Evolutionary conservation across 495 filamentous ascomycete genomes (phyloP), one percentile per base, ranked within the genome.

Genomic region (Xylaria acuta): DNA sequence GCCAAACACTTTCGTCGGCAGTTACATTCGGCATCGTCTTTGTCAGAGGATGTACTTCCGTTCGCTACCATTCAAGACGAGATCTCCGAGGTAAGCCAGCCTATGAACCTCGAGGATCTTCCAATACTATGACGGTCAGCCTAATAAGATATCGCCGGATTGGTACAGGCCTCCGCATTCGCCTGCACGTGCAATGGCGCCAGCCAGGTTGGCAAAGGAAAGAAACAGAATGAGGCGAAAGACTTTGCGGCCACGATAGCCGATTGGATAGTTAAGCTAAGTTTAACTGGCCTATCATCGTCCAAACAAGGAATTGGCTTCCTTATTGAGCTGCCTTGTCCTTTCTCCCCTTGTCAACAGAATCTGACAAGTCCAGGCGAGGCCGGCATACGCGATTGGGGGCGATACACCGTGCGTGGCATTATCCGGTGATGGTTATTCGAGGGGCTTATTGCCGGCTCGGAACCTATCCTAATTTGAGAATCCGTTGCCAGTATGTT

Each of bases 361-460:
- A 36, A 53, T 66, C 27, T 49, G 64, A 66, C 64, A 53, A 20
- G 16, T 56, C 65, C 49, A 41, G 22, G 49, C 49, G 49, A 67
- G 49, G 32, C 47, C 36, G 20, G 65, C 49, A 67, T 67, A 56
- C 56, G 49, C 22, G 49, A 67, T 53, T 51, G 16, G 36, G 36
- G 65, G 36, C 32, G 6, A 27, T 56, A 56, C 65, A 22, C 65
- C 47, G 14, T 34, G 34, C 12, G 49, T 56, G 34, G 36, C 27
- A 56, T 41, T 30, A 56, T 56, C 34, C n/a, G 5, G 40, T 67
- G 8, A 40, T 12, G 49, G 4, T 40, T 67, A 41, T 56, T 14
- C 20, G 20, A 14, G 3, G 49, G 30, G 49, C 22, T 25, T 16
- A 54, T 67, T 67, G 65, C 20, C 36, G 49, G 18, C 7, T 25